Evolutionary conservation across 2,329 filamentous ascomycete species (phyloP).

Genomic region (Colletotrichum destructivum): DNA sequence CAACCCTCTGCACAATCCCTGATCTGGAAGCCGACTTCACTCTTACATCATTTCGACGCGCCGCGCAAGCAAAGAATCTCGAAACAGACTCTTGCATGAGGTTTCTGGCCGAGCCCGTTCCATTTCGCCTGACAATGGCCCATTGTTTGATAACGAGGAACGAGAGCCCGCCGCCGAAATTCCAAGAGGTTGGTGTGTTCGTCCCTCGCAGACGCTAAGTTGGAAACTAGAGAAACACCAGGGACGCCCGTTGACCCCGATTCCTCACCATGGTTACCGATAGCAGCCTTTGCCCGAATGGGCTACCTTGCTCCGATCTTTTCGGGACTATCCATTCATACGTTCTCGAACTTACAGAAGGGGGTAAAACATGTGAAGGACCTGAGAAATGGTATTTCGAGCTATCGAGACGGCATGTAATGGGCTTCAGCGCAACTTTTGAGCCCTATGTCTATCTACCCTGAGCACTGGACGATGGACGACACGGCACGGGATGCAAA

Average conservation of each 20-base stretch:
- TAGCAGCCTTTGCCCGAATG: conserved; percentile 10
- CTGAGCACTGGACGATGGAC: not conserved
- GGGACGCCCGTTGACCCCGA: conserved; percentile 33
- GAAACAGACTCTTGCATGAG: not conserved
- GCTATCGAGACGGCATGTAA: not conserved
- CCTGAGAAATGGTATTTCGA: conserved; percentile 1
- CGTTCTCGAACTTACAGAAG: conserved; percentile 2
- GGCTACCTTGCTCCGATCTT: conserved; percentile 39
- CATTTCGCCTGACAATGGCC: conserved; percentile 6
- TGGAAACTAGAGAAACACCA: conserved; percentile 20
- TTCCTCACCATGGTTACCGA: conserved; percentile 21
- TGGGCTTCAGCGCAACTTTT: not conserved
- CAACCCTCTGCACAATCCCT: conserved; percentile 1
- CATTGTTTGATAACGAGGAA: conserved; percentile 10
- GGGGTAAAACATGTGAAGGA: not conserved
- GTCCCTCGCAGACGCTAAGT: conserved; percentile 20
- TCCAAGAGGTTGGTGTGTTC: conserved; percentile 27
- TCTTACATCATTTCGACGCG: conserved; percentile 11
- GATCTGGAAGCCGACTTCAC: not conserved
- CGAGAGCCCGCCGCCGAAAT: conserved; percentile 12
- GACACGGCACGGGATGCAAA: conserved; percentile 24
- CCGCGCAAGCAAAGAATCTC: not conserved
- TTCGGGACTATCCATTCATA: conserved; percentile 22
- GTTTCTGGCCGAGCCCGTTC: not conserved
- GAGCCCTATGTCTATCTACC: not conserved